Evolutionary conservation across 2,329 filamentous ascomycete species (phyloP), one percentile per base, ranked within the genome.

Genomic region (Hymenoscyphus albidus): DNA sequence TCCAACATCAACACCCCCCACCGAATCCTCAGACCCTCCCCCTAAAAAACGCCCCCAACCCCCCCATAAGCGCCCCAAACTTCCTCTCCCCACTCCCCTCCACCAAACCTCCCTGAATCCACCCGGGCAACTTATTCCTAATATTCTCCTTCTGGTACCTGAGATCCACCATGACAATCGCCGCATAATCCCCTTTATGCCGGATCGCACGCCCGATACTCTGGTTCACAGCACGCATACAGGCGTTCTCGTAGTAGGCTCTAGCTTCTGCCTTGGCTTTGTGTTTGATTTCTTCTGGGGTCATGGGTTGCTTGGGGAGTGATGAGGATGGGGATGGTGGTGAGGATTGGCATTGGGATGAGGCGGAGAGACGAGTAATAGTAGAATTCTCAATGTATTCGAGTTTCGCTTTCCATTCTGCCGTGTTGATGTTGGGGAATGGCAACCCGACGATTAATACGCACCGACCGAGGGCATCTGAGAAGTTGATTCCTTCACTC

Each of bases 401-500:
- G 74, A 95, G 87, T 76, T 94, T 94, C 0, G 94, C 92, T 76
- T 92, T 93, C 94, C 94, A 98, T 73, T 97, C 92, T 1, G 93
- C 88, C 10, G 90, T 92, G 70, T 91, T 86, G 62, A 93, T 88
- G 71, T 98, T 99, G 0, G 95, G 93, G 71, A 96, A 99, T 0
- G 95, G 95, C 3, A 99, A 80, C 0, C 95, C 95, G 14, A 98
- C 86, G n/a, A 98, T 90, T 14, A 96, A 81, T 9, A 99, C 93
- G 62, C 91, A 94, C 32, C 95, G 88, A 1, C 95, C 95, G 0
- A 99, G 86, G 2, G 84, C 83, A 78, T 99, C 93, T 0, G 92
- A 94, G 79, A 99, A 99, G 78, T 99, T 99, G 79, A 99, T 99
- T 69, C 95, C 95, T 78, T 99, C 95, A 64, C 92, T 96, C 79